Evolutionary conservation across 768 basidiomycete genomes (phyloP).

Genomic region (Basidioascus undulatus): DNA sequence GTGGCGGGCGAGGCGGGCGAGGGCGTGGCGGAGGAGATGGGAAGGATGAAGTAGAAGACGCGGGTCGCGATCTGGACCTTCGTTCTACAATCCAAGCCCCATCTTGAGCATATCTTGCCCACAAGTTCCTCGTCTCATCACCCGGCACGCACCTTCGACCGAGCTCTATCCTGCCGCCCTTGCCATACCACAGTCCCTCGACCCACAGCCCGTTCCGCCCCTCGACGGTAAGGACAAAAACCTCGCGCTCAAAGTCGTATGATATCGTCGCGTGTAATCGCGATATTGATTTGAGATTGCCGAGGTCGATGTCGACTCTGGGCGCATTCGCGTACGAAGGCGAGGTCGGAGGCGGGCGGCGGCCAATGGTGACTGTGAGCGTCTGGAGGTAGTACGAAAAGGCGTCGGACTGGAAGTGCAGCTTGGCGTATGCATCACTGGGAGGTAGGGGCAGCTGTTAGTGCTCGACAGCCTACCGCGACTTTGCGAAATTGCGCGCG

Average conservation of each 20-base stretch:
- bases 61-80: conserved; percentile 93
- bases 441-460: too few species aligned
- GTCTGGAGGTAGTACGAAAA: conserved; percentile 97
- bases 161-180: conserved; percentile 63
- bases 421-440: conserved; percentile 85
- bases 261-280: conserved; percentile 85
- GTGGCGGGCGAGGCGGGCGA: not conserved
- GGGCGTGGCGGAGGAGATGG: conserved; percentile 15
- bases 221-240: conserved; percentile 68
- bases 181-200: conserved; percentile 82
- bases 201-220: conserved; percentile 98
- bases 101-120: too few species aligned
- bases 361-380: conserved; percentile 76
- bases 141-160: conserved; percentile 40
- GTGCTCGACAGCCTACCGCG: too few species aligned
- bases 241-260: conserved; percentile 59
- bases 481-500: too few species aligned
- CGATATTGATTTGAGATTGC: conserved; percentile 91
- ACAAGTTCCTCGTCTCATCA: not conserved
- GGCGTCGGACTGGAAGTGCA: conserved; percentile 75
- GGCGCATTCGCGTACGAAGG: not conserved
- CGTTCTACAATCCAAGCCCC: too few species aligned
- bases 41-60: conserved; percentile 88
- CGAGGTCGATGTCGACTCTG: conserved; percentile 42
- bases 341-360: conserved; percentile 29